A percentile compares a stretch with the other conserved stretches of the same genome.
Conservation (phyloP, 768 basidiomycete species). For the Termitomyces sp. region DNA sequence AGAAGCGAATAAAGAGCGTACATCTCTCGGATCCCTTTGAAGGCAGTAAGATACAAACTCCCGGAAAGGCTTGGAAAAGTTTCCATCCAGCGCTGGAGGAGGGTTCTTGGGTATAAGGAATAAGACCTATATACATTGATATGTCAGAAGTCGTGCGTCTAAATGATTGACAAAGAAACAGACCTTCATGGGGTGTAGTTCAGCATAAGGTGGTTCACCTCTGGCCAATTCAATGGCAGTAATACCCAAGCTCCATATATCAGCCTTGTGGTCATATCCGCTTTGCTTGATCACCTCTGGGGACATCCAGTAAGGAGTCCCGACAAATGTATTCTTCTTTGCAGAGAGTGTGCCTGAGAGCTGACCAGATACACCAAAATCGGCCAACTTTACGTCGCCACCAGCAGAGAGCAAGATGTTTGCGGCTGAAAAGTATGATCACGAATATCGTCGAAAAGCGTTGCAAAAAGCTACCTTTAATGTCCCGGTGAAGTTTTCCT, state of each 20-base stretch:
- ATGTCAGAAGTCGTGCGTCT: not conserved
- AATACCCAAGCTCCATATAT: constrained; percentile 98
- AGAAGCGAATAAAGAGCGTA: constrained; percentile 31
- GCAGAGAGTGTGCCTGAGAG: constrained; percentile 88
- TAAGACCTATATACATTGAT: constrained; percentile 57
- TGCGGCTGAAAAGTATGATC: constrained; percentile 57
- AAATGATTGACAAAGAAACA: constrained; percentile 10
- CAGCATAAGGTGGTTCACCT: constrained; percentile 97
- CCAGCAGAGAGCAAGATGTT: constrained; percentile 90
- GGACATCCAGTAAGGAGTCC: constrained; percentile 99
- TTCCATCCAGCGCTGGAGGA: constrained; percentile 85
- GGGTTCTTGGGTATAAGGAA: constrained; percentile 99
- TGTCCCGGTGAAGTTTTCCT: constrained; percentile 98
- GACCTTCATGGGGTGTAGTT: constrained; percentile 99
- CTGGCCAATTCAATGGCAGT: constrained; percentile 97
- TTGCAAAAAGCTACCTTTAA: constrained; percentile 67
- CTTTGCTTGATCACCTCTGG: constrained; percentile 99
- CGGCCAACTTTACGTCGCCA: constrained; percentile 96
- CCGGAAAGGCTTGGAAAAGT: constrained; percentile 89
- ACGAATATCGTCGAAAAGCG: not conserved
- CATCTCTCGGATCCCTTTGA: constrained; percentile 91
- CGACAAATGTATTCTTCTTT: constrained; percentile 98
- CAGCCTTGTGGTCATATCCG: constrained; percentile 98
- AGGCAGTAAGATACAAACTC: constrained; percentile 94
- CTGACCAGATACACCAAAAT: constrained; percentile 98